Percentiles rank a stretch among this genome's conserved stretches.
Evolutionary conservation across 2,329 filamentous ascomycete species (phyloP).

Genomic region (Xylaria digitata): DNA sequence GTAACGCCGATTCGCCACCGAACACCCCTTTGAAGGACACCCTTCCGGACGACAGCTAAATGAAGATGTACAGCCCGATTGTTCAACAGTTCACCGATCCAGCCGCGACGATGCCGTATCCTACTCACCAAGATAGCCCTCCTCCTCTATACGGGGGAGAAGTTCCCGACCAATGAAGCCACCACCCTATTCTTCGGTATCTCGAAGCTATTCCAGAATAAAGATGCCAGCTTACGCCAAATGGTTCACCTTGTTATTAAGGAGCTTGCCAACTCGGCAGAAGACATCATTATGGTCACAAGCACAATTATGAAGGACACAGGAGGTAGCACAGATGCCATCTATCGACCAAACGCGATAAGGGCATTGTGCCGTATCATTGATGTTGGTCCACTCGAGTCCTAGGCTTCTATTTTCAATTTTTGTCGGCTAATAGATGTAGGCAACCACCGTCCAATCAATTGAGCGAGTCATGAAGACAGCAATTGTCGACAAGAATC

Average conservation of each 20-base stretch:
- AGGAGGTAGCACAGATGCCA: conserved; percentile 90
- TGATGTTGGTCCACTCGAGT: conserved; percentile 70
- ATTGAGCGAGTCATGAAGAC: conserved; percentile 99
- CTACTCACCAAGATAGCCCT: conserved; percentile 97
- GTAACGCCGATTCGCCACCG: conserved; percentile 46
- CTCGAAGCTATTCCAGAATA: conserved; percentile 99
- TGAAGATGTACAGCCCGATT: conserved; percentile 75
- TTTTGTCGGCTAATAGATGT: conserved; percentile 40
- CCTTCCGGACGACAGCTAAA: conserved; percentile 23
- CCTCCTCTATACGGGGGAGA: conserved; percentile 95
- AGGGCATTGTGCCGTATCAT: conserved; percentile 96
- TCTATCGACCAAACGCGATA: conserved; percentile 96
- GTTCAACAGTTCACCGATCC: conserved; percentile 97
- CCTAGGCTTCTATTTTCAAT: not conserved
- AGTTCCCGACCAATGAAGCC: conserved; percentile 96
- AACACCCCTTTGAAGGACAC: not conserved
- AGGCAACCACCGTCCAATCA: conserved; percentile 95
- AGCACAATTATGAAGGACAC: conserved; percentile 99
- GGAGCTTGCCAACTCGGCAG: conserved; percentile 92
- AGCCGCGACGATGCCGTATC: conserved; percentile 95
- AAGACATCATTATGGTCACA: conserved; percentile 99
- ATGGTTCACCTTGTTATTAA: conserved; percentile 99
- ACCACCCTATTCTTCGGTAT: conserved; percentile 99
- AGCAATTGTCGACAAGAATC: conserved; percentile 98
- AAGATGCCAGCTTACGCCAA: conserved; percentile 96